These are phyloP conservation scores for Brassica incana DNA, from an alignment of 345 rosid genomes.

Conservation along the genomic window DNA sequence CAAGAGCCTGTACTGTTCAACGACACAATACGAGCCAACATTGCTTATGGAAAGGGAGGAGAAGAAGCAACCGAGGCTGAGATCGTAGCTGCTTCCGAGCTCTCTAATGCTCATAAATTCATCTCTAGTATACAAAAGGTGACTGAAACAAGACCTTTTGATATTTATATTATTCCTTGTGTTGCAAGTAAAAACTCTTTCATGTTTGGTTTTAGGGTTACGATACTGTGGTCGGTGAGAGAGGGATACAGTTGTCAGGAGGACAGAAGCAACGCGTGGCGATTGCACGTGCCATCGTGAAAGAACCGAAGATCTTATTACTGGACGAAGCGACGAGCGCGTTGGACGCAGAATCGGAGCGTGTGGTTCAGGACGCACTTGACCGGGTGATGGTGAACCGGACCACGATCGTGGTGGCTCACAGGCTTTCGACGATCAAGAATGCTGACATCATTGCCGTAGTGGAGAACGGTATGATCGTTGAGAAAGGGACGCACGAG, in stretches of 20 bases:
- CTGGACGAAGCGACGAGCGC: background rate
- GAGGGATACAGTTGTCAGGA: background rate
- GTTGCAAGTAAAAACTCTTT: background rate
- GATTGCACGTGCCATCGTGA: background rate
- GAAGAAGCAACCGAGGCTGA: background rate
- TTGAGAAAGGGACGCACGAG: background rate
- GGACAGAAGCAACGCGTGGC: background rate
- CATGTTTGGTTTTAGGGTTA: background rate
- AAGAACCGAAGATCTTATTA: background rate
- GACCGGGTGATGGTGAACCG: background rate
- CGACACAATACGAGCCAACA: background rate
- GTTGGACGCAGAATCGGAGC: background rate
- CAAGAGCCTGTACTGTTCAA: background rate
- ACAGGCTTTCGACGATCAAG: background rate
- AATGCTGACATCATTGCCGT: background rate
- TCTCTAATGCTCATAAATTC: background rate
- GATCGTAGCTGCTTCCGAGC: background rate
- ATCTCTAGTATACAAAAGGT: background rate
- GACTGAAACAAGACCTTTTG: background rate
- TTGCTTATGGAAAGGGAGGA: background rate
- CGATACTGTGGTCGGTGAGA: background rate
- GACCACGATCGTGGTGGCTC: background rate
- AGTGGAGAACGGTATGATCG: background rate
- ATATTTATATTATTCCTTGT: background rate
- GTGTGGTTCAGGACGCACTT: background rate